A percentile compares a stretch with the other conserved stretches of the same genome.
Conservation (phyloP, 257 asterid genomes). For the Primulina eburnea region DNA sequence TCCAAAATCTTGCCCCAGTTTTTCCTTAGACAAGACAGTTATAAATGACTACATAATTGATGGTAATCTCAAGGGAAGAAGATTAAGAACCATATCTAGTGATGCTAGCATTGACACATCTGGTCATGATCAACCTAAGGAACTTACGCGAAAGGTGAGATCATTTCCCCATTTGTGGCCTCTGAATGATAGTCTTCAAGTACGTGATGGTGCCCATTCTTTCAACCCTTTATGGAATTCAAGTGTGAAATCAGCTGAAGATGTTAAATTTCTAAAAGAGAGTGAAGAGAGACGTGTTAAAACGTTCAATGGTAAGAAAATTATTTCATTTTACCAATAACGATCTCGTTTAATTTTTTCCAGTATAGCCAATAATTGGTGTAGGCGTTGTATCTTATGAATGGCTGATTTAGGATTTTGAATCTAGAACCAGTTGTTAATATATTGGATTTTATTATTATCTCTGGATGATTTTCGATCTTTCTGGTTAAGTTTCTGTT, state of each 20-base stretch:
- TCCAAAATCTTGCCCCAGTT: conserved; percentile 27
- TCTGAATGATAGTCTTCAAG: conserved; percentile 29
- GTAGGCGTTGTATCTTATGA: background rate
- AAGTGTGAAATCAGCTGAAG: conserved; percentile 25
- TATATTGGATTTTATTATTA: background rate
- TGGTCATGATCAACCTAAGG: conserved; percentile 34
- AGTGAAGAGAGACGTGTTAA: conserved; percentile 33
- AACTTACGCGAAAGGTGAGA: conserved; percentile 37
- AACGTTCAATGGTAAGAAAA: conserved; percentile 49
- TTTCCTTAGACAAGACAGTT: conserved; percentile 35
- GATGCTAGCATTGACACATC: conserved; percentile 40
- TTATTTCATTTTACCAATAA: background rate
- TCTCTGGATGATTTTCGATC: background rate
- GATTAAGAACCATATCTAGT: conserved; percentile 43
- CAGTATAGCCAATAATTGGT: conserved; percentile 14
- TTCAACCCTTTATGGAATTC: conserved; percentile 9
- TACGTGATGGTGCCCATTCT: conserved; percentile 21
- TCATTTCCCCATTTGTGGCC: conserved; percentile 65
- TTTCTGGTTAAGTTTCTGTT: background rate
- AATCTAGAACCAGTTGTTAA: background rate
- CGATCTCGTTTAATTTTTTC: conserved; percentile 7
- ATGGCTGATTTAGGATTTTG: background rate
- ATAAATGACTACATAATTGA: conserved; percentile 32
- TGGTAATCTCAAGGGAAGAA: conserved; percentile 27
- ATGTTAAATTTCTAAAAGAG: conserved; percentile 24